Evolutionary conservation across 192 early-diverging fungal genomes (phyloP).

Genomic region (Tieghemiomyces parasiticus): DNA sequence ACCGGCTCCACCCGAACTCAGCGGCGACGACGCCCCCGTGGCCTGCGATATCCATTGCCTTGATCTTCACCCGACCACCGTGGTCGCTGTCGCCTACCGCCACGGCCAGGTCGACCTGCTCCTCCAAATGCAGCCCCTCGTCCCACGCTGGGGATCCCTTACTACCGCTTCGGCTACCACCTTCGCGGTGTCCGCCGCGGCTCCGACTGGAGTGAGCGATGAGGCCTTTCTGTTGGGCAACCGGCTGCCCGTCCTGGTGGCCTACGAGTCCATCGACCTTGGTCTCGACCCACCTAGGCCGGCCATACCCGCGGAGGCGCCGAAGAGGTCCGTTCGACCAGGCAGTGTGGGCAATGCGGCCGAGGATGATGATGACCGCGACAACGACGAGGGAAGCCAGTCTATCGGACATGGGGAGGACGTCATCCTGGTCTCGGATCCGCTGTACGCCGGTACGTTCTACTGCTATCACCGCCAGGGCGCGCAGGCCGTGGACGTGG

Average conservation of each 20-base stretch:
- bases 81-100: slow-evolving; percentile 39
- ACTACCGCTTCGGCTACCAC: neutral
- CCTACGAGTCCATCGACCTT: slow-evolving; percentile 38
- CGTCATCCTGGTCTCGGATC: slow-evolving; percentile 40
- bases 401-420: slow-evolving; percentile 12
- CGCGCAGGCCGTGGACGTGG: slow-evolving; percentile 44
- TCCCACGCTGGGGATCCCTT: slow-evolving; percentile 18
- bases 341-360: no score
- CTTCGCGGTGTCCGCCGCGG: neutral
- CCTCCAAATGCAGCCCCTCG: slow-evolving; percentile 38
- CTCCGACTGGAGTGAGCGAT: neutral
- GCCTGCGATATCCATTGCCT: slow-evolving; percentile 29
- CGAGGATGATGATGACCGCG: neutral
- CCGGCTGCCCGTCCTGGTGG: slow-evolving; percentile 30
- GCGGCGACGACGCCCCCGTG: slow-evolving; percentile 7
- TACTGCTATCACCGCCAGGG: slow-evolving; percentile 56
- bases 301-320: neutral
- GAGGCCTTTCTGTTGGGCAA: slow-evolving; percentile 14
- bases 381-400: neutral
- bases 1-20: slow-evolving; percentile 24
- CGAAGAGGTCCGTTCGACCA: no score
- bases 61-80: slow-evolving; percentile 25
- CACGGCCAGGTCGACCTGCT: slow-evolving; percentile 47
- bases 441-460: slow-evolving; percentile 40
- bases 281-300: slow-evolving; percentile 15